A percentile compares a stretch with the other conserved stretches of the same genome.
phyloP scores from a whole-genome alignment of 2,329 filamentous ascomycete genomes.

The Coleophoma crateriformis region DNA sequence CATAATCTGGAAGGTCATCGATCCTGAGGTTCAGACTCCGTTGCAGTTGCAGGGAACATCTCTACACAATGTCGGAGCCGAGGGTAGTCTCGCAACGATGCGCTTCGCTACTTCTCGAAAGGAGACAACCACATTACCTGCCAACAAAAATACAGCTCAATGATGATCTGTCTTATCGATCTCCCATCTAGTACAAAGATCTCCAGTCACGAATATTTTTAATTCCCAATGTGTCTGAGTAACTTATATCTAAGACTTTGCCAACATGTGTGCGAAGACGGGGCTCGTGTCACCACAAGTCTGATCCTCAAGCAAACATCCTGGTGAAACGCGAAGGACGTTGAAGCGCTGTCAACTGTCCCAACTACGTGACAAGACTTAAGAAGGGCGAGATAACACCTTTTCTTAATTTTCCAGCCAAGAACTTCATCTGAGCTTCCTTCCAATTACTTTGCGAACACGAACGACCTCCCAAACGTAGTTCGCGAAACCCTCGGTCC shows the following conservation, averaged over 20 bases:
- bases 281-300: neutral
- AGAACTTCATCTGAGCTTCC: neutral
- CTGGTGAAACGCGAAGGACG: neutral
- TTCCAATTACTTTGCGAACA: neutral
- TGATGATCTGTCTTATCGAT: neutral
- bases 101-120: neutral
- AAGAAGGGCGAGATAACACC: neutral
- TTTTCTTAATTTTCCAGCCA: neutral
- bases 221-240: neutral
- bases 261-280: neutral
- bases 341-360: neutral
- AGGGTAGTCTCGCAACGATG: neutral
- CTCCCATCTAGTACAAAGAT: neutral
- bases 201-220: neutral
- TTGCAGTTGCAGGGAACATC: neutral
- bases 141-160: neutral
- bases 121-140: neutral
- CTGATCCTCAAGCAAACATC: neutral
- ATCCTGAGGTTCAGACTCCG: no score
- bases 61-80: neutral
- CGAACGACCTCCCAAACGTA: neutral
- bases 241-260: neutral
- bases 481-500: neutral
- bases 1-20: no score
- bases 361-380: neutral